Base-by-base conservation (phyloP, 139 green algal genomes). In the Nannochloris sp. region DNA sequence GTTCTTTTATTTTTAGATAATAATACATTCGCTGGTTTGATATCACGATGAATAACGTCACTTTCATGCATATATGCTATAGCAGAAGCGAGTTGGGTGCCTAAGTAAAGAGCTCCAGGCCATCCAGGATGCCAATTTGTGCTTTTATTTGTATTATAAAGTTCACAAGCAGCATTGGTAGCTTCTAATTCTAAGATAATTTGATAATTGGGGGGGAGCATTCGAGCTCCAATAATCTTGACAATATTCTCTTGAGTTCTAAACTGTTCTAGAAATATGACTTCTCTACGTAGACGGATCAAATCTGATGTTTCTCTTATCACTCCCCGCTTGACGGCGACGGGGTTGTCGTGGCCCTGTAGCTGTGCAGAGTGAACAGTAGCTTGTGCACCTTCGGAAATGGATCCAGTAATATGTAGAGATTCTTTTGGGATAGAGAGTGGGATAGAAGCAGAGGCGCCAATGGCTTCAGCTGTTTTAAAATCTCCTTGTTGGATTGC, bases 271-370 rank as follows among this genome's bases (percentile, higher is more conserved):
- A 95, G 70, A 14, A 91, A 64, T 2, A 31, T 31, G 2, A 90
- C 54, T 67, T 96, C 88, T 1, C 66, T 47, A 0, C 80, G 60
- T 67, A 95, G 92, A 14, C 80, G 73, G 4, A 83, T 72, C 30
- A 95, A 69, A 67, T 95, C 88, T 1, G 70, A 67, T 6, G 77
- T 65, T 8, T 64, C 66, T 36, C 35, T 34, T 32, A 64, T 23
- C 24, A 67, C 67, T 3, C 73, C 64, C 30, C 69, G 75, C 72
- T 95, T 95, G 9, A 95, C 65, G 0, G 87, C 89, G n/a, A 95
- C 88, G 4, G 47, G 15, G 54, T 81, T 0, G n/a, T n/a, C n/a
- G n/a, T n/a, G n/a, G 0, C 32, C 23, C 58, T 77, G 1, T 30
- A 15, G 9, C 7, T 25, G 19, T n/a, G 35, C 71, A 2, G 9